Evolutionary conservation across 1,284 basidiomycete genomes (phyloP).

Genomic region (Austroboletus rostrupii): DNA sequence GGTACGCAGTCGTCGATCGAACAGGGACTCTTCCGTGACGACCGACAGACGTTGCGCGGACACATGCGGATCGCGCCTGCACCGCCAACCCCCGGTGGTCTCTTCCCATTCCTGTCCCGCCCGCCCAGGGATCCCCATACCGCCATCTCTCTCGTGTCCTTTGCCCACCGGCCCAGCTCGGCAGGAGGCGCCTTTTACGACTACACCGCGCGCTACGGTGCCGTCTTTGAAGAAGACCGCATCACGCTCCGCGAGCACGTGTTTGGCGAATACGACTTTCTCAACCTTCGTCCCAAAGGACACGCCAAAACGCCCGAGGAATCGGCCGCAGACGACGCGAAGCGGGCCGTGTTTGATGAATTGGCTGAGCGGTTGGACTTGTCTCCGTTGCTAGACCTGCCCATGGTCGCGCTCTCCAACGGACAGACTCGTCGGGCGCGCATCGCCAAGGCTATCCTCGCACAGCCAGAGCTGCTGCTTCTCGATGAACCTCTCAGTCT

Average conservation of each 20-base stretch:
- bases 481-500: slow-evolving; percentile 83
- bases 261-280: slow-evolving; percentile 47
- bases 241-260: slow-evolving; percentile 69
- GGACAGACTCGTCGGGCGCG: slow-evolving; percentile 89
- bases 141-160: slow-evolving; percentile 66
- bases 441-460: slow-evolving; percentile 76
- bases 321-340: slow-evolving; percentile 15
- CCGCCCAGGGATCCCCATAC: slow-evolving; percentile 42
- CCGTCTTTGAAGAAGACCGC: slow-evolving; percentile 77
- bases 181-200: slow-evolving; percentile 81
- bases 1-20: slow-evolving; percentile 35
- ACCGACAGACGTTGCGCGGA: slow-evolving; percentile 58
- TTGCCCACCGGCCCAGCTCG: slow-evolving; percentile 58
- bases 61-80: slow-evolving; percentile 63
- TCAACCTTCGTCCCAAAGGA: slow-evolving; percentile 28
- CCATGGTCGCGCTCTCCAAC: slow-evolving; percentile 81
- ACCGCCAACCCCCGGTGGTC: slow-evolving; percentile 56
- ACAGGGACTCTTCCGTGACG: not conserved
- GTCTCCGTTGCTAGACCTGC: slow-evolving; percentile 67
- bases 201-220: slow-evolving; percentile 87
- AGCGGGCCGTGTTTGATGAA: slow-evolving; percentile 42
- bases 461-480: slow-evolving; percentile 66
- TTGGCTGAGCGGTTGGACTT: slow-evolving; percentile 56
- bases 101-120: slow-evolving; percentile 66
- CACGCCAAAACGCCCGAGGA: slow-evolving; percentile 18